Evolutionary conservation across 192 early-diverging fungal species (phyloP), one percentile per base, ranked within the genome.

Genomic region (Lunasporangiospora selenospora): DNA sequence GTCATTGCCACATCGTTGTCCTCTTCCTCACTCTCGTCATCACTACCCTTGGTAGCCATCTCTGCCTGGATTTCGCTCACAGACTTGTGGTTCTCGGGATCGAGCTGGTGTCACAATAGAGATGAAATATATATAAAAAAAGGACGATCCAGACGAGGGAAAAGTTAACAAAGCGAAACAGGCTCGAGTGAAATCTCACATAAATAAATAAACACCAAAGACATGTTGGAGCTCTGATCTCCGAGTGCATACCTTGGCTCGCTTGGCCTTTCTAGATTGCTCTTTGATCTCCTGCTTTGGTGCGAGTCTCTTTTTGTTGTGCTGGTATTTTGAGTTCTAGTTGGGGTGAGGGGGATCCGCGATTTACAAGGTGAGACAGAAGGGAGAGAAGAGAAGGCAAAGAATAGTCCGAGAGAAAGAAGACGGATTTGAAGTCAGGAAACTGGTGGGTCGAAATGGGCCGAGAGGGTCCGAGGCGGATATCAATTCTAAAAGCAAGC

Each of bases 241-340:
- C 70, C 41, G 52, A 39, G 54, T 71, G 15, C 58, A 59, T 53
- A 91, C 87, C 85, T 96, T 95, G 62, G 82, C 81, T 75, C 88
- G 90, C 55, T 93, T 94, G n/a, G 89, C 89, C 53, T 86, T 87
- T 70, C 90, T 92, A 53, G 87, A 85, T 27, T 87, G 85, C 49
- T 94, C 88, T 51, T 93, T 95, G 41, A 91, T 78, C 7, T 75
- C 87, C 67, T 92, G 88, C 61, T 93, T 92, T 26, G 88, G 87
- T 18, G 88, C 86, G 52, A 78, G 81, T 56, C 90, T 89, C 73
- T 92, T 90, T 79, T 97, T 95, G 61, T 91, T 94, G 61, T 93
- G 87, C 76, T 85, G 84, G 76, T 83, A 83, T 65, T 86, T 83
- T 50, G 78, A 78, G 69, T 65, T 59, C 69, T 73, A 44, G 16